These are phyloP conservation scores for Tuber aestivum DNA, from an alignment of 495 filamentous ascomycete genomes.

Conservation along the genomic window DNA sequence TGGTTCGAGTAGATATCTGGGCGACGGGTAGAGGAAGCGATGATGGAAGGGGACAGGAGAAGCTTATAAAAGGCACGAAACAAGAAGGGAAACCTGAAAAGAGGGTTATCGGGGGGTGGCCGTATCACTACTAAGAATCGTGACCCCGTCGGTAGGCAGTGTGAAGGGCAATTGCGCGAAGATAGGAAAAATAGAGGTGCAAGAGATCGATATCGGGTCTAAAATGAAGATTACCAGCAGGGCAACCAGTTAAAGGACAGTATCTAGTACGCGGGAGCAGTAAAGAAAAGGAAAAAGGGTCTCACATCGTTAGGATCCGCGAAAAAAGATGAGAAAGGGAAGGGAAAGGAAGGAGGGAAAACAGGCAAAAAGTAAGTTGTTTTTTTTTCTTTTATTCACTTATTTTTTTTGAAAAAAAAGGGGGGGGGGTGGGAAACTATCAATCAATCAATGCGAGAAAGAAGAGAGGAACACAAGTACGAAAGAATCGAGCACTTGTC, in stretches of 20 bases:
- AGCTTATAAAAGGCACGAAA: constrained; percentile 1
- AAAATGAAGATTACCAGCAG: neutral
- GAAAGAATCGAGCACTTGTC: constrained; percentile 21
- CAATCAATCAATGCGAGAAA: constrained; percentile 14
- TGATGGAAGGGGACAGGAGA: constrained; percentile 12
- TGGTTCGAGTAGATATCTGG: constrained; percentile 16
- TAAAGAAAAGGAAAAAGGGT: neutral
- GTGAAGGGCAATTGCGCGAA: constrained; percentile 14
- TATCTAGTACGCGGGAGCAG: neutral
- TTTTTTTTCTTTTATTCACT: neutral
- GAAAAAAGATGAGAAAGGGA: neutral
- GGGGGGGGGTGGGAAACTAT: neutral
- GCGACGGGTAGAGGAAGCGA: constrained; percentile 30
- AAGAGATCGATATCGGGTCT: constrained; percentile 16
- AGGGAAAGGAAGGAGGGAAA: constrained; percentile 8
- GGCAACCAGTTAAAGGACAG: neutral
- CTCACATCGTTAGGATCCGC: neutral
- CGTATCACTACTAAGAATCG: neutral
- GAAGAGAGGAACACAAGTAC: constrained; percentile 23
- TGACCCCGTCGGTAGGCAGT: neutral
- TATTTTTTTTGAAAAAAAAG: neutral
- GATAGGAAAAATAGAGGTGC: constrained; percentile 28
- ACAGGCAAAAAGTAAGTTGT: neutral
- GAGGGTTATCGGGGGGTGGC: neutral
- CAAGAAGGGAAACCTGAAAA: neutral